Conservation (phyloP, 495 filamentous ascomycete genomes). For the Saxophila tyrrhenica region DNA sequence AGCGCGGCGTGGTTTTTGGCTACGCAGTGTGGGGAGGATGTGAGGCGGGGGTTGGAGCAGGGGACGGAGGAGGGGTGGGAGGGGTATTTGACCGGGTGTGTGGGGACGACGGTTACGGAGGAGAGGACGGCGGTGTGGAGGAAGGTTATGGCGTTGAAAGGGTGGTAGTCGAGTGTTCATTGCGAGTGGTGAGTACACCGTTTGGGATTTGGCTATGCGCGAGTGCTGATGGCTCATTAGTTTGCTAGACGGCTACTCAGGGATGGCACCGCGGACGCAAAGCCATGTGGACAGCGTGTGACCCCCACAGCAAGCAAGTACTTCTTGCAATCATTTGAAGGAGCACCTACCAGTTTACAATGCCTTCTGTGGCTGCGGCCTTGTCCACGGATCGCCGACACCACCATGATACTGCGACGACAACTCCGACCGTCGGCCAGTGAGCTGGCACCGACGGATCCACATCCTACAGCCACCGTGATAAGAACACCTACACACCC, state of each 20-base stretch:
- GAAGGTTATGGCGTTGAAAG: conserved; percentile 11
- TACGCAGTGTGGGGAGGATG: conserved; percentile 45
- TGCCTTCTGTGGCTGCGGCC: neutral
- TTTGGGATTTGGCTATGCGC: neutral
- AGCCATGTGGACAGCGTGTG: neutral
- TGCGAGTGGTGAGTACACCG: neutral
- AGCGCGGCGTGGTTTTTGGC: conserved; percentile 64
- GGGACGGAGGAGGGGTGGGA: conserved; percentile 46
- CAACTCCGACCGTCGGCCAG: no score
- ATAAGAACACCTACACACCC: no score
- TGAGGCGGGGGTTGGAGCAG: conserved; percentile 37
- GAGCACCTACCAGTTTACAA: no score
- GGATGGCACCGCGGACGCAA: neutral
- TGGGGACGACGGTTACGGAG: conserved; percentile 42
- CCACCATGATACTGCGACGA: no score
- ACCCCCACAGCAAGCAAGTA: neutral
- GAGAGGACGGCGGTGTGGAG: conserved; percentile 48
- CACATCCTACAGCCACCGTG: no score
- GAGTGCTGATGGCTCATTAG: neutral
- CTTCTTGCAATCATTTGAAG: neutral
- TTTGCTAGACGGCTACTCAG: neutral
- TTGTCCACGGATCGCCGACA: neutral
- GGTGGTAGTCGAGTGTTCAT: conserved; percentile 1
- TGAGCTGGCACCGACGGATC: no score
- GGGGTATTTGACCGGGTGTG: conserved; percentile 51